Conservation (phyloP, 805 yeast genomes). For the Maudiozyma saulgeensis region DNA sequence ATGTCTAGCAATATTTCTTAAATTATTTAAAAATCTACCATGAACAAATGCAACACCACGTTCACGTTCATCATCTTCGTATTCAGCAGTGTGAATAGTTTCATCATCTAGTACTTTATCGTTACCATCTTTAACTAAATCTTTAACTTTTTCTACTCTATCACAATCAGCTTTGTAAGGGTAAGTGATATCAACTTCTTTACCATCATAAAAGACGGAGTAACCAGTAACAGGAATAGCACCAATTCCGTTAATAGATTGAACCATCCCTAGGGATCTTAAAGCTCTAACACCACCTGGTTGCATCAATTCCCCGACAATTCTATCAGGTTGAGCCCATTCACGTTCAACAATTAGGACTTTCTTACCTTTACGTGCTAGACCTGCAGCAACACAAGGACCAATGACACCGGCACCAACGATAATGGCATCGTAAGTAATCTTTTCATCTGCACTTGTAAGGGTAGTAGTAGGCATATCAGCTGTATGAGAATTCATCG, state of each 20-base stretch:
- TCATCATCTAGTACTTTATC: conserved; percentile 44
- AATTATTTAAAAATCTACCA: conserved; percentile 73
- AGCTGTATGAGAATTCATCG: not conserved
- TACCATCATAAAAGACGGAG: conserved; percentile 57
- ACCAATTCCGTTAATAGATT: conserved; percentile 39
- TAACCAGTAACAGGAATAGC: conserved; percentile 77
- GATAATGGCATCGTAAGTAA: conserved; percentile 67
- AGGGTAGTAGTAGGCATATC: conserved; percentile 3
- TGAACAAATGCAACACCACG: conserved; percentile 87
- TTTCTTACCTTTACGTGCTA: conserved; percentile 82
- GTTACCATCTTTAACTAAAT: conserved; percentile 47
- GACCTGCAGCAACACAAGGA: conserved; percentile 80
- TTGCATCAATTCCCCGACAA: conserved; percentile 94
- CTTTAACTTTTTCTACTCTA: conserved; percentile 42
- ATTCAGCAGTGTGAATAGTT: conserved; percentile 41
- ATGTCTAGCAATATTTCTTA: conserved; percentile 56
- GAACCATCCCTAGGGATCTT: conserved; percentile 70
- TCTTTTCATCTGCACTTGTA: conserved; percentile 22
- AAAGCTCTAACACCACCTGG: conserved; percentile 92
- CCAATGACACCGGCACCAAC: conserved; percentile 99
- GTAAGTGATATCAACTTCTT: conserved; percentile 54
- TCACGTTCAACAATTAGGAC: conserved; percentile 76
- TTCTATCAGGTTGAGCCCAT: conserved; percentile 87
- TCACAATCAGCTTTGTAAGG: conserved; percentile 50
- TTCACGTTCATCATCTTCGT: conserved; percentile 49